Evolutionary conservation across 371 early-diverging fungal species (phyloP), one percentile per base, ranked within the genome.

Genomic region (Choanephora cucurbitarum): DNA sequence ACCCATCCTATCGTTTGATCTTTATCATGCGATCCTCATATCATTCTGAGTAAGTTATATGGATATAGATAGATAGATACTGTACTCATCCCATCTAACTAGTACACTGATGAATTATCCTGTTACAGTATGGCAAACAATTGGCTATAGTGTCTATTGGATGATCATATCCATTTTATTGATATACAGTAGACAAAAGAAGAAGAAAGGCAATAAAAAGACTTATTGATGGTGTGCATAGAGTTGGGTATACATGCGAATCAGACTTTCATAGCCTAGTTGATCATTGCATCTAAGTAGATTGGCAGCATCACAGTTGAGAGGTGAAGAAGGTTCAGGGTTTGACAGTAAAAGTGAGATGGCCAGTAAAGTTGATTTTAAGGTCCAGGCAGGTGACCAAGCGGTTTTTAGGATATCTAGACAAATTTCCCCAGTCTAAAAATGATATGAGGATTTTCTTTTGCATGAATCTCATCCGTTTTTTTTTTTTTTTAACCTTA

Each of bases 241-340:
- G 40, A 92, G 64, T 40, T 74, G 77, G 17, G 93, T 93, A 77
- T 95, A 95, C 93, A 95, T 91, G 45, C 72, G 62, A 9, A 94
- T 86, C 46, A 97, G 70, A 19, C 91, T 92, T 64, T 89, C 80
- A 77, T 97, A 97, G 5, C 91, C 97, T 14, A 93, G 54, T 18
- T 59, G 67, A 64, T 97, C 97, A 24, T 91, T 89, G 55, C 91
- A 91, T 49, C 95, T 77, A 57, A 96, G 64, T 19, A 97, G 76
- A 62, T 95, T 95, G 8, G 95, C 97, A 49, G 94, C 96, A 69
- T 97, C 96, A 67, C 94, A 92, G 67, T 97, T 97, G 22, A 97
- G 77, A 8, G 98, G 98, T 52, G 91, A 91, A 63, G 81, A 81
- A 32, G 93, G 91, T 59, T 90, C 91, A 17, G 93, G 93, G 52